A percentile compares a stretch with the other conserved stretches of the same genome.
Evolutionary conservation across 208 protist species (phyloP).

Genomic region (Trypanosoma caninum): DNA sequence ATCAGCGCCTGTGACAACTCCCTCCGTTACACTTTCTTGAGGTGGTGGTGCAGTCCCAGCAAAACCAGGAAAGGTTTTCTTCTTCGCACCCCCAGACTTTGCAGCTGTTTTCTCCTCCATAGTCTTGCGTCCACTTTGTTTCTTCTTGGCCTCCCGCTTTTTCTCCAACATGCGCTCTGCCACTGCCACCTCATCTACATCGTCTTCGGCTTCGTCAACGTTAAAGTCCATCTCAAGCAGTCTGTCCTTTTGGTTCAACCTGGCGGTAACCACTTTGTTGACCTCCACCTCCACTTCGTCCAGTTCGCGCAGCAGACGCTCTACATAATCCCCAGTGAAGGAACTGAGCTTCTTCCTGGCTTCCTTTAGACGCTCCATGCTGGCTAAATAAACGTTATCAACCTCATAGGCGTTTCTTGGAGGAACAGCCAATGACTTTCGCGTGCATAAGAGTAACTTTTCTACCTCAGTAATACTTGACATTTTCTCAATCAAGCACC

Average conservation of each 20-base stretch:
- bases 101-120: slow-evolving; percentile 28
- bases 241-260: slow-evolving; percentile 21
- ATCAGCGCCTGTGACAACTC: not conserved
- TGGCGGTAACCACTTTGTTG: not conserved
- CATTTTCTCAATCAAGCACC: not conserved
- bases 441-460: slow-evolving; percentile 28
- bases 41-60: not conserved
- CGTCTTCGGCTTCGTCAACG: slow-evolving; percentile 29
- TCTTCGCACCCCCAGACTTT: slow-evolving; percentile 12
- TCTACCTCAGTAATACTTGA: slow-evolving; percentile 36
- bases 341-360: slow-evolving; percentile 23
- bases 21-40: not conserved
- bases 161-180: slow-evolving; percentile 18
- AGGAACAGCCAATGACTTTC: slow-evolving; percentile 38
- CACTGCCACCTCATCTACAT: slow-evolving; percentile 29
- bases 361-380: slow-evolving; percentile 40
- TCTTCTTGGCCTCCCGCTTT: slow-evolving; percentile 29
- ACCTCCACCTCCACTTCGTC: slow-evolving; percentile 30
- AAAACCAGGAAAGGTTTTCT: not conserved
- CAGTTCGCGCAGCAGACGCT: slow-evolving; percentile 29
- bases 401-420: slow-evolving; percentile 71
- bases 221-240: slow-evolving; percentile 17
- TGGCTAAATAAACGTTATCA: slow-evolving; percentile 33
- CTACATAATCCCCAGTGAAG: slow-evolving; percentile 59
- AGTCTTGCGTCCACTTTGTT: slow-evolving; percentile 19